Percentiles rank a stretch among this genome's conserved stretches.
These are phyloP conservation scores for Mycena olivaceomarginata DNA, from an alignment of 768 basidiomycete species.

Conservation along the genomic window DNA sequence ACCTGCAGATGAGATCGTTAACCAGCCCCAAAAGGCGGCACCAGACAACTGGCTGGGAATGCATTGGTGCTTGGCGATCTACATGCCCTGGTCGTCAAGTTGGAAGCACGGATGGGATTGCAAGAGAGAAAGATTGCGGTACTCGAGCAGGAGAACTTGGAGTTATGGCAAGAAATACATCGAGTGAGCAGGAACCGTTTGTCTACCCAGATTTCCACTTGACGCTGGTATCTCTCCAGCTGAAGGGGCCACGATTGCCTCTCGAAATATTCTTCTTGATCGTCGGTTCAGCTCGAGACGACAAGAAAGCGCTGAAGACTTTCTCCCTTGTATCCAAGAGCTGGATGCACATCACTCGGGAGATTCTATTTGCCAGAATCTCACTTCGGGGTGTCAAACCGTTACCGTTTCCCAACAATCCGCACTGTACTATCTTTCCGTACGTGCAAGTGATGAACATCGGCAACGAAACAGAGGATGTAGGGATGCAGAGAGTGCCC, in stretches of 20 bases:
- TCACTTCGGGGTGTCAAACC: background rate
- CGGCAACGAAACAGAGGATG: no score
- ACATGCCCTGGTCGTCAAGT: background rate
- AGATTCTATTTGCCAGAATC: background rate
- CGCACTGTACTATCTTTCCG: constrained; percentile 15
- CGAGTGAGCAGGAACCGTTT: background rate
- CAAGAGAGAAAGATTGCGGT: no score
- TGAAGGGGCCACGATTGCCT: constrained; percentile 13
- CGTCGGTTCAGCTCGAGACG: background rate
- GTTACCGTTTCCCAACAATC: background rate
- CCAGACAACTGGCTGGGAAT: no score
- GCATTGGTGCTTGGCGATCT: background rate
- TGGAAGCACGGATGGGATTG: background rate
- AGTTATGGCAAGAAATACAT: constrained; percentile 15
- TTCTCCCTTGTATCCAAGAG: background rate
- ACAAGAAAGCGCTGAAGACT: background rate
- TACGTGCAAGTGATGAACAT: background rate
- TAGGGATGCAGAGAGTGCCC: no score
- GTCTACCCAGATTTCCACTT: background rate
- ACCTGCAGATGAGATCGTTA: no score
- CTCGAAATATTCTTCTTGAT: constrained; percentile 4
- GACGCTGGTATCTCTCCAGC: background rate
- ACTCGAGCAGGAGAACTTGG: no score
- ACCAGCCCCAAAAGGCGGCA: no score
- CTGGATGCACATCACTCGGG: constrained; percentile 2